Base-by-base conservation (phyloP, 2,329 filamentous ascomycete species). In the Beauveria caledonica region DNA sequence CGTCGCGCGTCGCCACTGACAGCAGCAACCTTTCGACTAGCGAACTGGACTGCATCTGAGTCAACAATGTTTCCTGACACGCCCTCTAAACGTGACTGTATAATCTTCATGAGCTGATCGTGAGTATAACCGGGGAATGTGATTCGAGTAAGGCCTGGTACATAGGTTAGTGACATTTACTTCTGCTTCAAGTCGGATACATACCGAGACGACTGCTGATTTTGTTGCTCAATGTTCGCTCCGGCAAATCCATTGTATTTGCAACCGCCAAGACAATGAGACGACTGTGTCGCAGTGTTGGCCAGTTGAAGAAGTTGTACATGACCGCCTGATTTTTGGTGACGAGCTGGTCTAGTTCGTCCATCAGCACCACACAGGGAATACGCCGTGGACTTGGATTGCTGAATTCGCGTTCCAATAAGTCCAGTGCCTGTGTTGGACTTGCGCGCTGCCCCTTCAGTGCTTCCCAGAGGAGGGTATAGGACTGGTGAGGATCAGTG, bases 221-320 rank as follows among this genome's bases (percentile, higher is more conserved):
- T 74, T 99, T 99, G 78, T 99, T 99, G 75, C 91, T 96, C 42
- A 99, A 80, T 0, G 94, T 99, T 70, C 94, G 83, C 74, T 99
- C 94, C 0, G 94, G 94, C 61, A 99, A 77, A 75, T 99, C 94
- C 94, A 99, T 99, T 25, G 94, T 99, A 73, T 99, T 99, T 57
- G 94, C 95, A 19, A 99, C 94, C 11, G 95, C 95, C 7, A 99
- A 84, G 7, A 99, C 95, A 72, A 99, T 97, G 49, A 99, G 80
- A 53, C 92, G 86, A 58, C 91, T 96, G 73, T 99, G 92, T 54
- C 90, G 85, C 58, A 97, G 79, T 11, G 90, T 89, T 4, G 94
- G 94, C 94, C 94, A 99, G 70, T 99, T 99, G 82, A 99, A 99
- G 74, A 99, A 99, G 74, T 99, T 99, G 77, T 99, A 99, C 94